Conservation (phyloP, 768 basidiomycete genomes). For the Termitomyces sp. region DNA sequence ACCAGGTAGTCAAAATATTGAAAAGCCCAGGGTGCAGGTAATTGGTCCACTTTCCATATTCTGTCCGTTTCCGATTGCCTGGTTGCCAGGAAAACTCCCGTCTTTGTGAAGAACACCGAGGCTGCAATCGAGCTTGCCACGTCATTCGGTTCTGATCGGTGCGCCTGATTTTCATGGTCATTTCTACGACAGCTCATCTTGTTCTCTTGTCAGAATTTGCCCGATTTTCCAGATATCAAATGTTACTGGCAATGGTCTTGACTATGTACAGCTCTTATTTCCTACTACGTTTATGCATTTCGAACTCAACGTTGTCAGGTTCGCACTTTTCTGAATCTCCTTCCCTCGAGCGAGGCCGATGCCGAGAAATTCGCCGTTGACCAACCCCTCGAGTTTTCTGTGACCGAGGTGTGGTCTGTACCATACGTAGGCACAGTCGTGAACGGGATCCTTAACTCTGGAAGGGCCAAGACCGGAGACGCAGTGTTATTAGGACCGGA, state of each 20-base stretch:
- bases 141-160: constrained; percentile 74
- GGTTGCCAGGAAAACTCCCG: constrained; percentile 63
- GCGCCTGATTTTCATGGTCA: constrained; percentile 13
- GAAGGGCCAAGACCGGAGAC: constrained; percentile 76
- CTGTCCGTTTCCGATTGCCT: not conserved
- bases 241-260: constrained; percentile 90
- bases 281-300: not conserved
- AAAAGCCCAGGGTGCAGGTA: constrained; percentile 91
- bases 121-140: constrained; percentile 76
- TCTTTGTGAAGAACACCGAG: constrained; percentile 82
- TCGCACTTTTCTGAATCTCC: constrained; percentile 85
- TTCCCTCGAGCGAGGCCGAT: constrained; percentile 86
- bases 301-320: constrained; percentile 39
- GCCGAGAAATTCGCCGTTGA: constrained; percentile 76
- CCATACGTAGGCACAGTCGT: constrained; percentile 85
- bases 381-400: constrained; percentile 82
- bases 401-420: constrained; percentile 87
- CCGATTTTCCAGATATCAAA: constrained; percentile 93
- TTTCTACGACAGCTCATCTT: constrained; percentile 7
- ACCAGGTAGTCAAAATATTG: constrained; percentile 90
- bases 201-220: constrained; percentile 56
- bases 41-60: constrained; percentile 16
- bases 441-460: constrained; percentile 80
- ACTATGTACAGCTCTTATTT: constrained; percentile 46
- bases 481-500: constrained; percentile 87